Conservation (phyloP, 1,284 basidiomycete genomes). For the Apiotrichum gracile region DNA sequence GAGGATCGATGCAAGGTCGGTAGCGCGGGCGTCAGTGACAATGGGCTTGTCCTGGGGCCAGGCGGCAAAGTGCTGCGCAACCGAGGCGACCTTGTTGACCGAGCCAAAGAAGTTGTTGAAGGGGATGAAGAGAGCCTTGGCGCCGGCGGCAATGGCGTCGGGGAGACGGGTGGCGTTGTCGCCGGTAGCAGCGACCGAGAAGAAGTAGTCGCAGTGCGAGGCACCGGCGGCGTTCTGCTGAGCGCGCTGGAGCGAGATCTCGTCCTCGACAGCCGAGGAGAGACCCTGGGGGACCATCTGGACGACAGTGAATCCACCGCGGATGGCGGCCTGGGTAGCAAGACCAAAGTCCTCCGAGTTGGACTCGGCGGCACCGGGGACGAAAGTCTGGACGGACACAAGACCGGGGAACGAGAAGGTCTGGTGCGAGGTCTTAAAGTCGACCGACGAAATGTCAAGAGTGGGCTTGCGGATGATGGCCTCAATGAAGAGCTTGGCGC, state of each 20-base stretch:
- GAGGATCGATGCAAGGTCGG: constrained; percentile 87
- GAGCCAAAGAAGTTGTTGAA: constrained; percentile 59
- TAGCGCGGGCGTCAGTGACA: constrained; percentile 85
- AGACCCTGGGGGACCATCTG: constrained; percentile 70
- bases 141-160: constrained; percentile 69
- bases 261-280: constrained; percentile 60
- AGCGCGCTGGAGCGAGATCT: constrained; percentile 61
- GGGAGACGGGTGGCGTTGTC: constrained; percentile 60
- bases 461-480: constrained; percentile 81
- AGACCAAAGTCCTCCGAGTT: constrained; percentile 61
- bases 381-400: constrained; percentile 80
- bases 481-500: constrained; percentile 93
- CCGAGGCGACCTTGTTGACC: constrained; percentile 52
- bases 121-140: constrained; percentile 79
- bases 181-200: constrained; percentile 69
- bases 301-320: constrained; percentile 79
- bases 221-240: constrained; percentile 58
- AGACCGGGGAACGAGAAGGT: constrained; percentile 90
- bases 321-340: constrained; percentile 71
- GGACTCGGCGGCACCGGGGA: constrained; percentile 61
- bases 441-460: constrained; percentile 81
- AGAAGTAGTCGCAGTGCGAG: constrained; percentile 79
- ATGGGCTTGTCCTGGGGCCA: constrained; percentile 92
- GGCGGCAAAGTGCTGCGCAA: constrained; percentile 80
- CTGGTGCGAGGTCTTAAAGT: constrained; percentile 90